These are phyloP conservation scores for Neurospora sp. DNA, from an alignment of 495 filamentous ascomycete genomes.

Conservation along the genomic window DNA sequence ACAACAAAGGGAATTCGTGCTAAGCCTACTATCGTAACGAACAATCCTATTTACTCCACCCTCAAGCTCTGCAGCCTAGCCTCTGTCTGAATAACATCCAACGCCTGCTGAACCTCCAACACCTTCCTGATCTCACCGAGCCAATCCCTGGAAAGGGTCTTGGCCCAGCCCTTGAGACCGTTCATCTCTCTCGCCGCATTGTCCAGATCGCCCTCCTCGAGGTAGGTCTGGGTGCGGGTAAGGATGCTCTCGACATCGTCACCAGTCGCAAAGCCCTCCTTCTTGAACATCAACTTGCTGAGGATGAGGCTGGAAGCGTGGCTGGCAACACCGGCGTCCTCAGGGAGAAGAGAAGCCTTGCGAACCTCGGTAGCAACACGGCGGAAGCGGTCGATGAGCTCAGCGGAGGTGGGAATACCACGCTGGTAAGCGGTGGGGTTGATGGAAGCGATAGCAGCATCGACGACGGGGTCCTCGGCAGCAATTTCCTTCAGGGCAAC, in stretches of 20 bases:
- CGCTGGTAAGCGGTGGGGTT: slow-evolving; percentile 89
- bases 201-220: slow-evolving; percentile 89
- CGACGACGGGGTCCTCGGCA: slow-evolving; percentile 67
- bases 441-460: slow-evolving; percentile 87
- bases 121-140: slow-evolving; percentile 76
- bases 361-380: slow-evolving; percentile 88
- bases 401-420: slow-evolving; percentile 69
- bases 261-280: slow-evolving; percentile 73
- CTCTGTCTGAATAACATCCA: slow-evolving; percentile 63
- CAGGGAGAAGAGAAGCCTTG: slow-evolving; percentile 84
- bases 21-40: not conserved
- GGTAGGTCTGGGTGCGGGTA: slow-evolving; percentile 70
- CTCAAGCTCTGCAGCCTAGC: slow-evolving; percentile 52
- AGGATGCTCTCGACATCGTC: slow-evolving; percentile 93
- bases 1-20: not conserved
- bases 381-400: slow-evolving; percentile 91
- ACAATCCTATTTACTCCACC: slow-evolving; percentile 32
- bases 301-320: slow-evolving; percentile 81
- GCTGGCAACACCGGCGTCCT: slow-evolving; percentile 85
- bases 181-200: slow-evolving; percentile 93
- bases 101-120: slow-evolving; percentile 87
- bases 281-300: slow-evolving; percentile 90
- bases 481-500: slow-evolving; percentile 91
- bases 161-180: slow-evolving; percentile 80
- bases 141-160: slow-evolving; percentile 89